These are phyloP conservation scores for Davidsoniella eucalypti DNA, from an alignment of 2,329 filamentous ascomycete species.

Conservation along the genomic window DNA sequence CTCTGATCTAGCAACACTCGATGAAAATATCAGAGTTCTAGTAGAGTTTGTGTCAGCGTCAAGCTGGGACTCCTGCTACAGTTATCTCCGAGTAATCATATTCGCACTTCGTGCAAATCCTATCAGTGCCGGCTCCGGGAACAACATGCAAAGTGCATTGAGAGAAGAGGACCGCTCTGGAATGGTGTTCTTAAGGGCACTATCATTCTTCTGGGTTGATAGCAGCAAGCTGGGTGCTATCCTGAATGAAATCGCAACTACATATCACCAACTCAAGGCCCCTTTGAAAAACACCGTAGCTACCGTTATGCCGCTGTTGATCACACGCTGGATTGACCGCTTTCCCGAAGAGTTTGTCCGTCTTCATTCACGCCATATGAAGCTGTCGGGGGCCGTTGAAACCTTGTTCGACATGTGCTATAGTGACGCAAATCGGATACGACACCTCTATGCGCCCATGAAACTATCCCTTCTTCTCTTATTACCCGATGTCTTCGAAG, in stretches of 20 bases:
- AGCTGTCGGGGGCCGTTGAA: conserved; percentile 48
- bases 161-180: conserved; percentile 35
- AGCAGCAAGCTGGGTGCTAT: conserved; percentile 41
- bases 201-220: conserved; percentile 50
- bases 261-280: conserved; percentile 49
- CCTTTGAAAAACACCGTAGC: conserved; percentile 47
- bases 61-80: conserved; percentile 43
- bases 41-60: conserved; percentile 49
- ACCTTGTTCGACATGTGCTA: conserved; percentile 54
- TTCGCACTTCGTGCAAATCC: conserved; percentile 27
- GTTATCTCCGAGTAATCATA: conserved; percentile 37
- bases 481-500: conserved; percentile 52
- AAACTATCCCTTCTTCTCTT: conserved; percentile 47
- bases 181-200: conserved; percentile 38
- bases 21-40: conserved; percentile 37
- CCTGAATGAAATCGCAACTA: conserved; percentile 50
- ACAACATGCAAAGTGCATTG: conserved; percentile 14
- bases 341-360: conserved; percentile 48
- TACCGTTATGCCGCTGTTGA: conserved; percentile 43
- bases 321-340: conserved; percentile 49
- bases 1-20: conserved; percentile 25
- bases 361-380: conserved; percentile 41
- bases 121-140: neutral
- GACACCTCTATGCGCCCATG: conserved; percentile 39
- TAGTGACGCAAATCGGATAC: conserved; percentile 38